Percentiles rank a stretch among this genome's conserved stretches.
Conservation (phyloP, 2,329 filamentous ascomycete species). For the Colletotrichum musae region DNA sequence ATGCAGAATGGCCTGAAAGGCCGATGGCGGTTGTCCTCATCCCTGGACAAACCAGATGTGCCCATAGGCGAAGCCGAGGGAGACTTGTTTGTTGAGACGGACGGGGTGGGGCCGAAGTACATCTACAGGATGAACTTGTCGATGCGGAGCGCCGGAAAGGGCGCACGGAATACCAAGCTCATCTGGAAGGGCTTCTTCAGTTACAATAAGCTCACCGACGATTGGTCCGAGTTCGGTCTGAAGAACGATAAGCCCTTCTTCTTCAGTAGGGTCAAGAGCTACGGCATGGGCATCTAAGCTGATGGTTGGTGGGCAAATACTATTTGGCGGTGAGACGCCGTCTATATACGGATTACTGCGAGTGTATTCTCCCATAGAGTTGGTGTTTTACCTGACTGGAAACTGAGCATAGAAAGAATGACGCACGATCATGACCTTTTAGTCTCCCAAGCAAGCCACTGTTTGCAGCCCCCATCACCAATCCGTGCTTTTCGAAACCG, state of each 20-base stretch:
- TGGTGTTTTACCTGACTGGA: too few species aligned
- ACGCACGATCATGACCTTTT: too few species aligned
- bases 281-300: constrained; percentile 63
- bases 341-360: not conserved
- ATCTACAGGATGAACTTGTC: constrained; percentile 86
- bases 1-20: constrained; percentile 77
- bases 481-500: constrained; percentile 63
- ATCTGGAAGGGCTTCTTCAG: constrained; percentile 92
- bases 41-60: constrained; percentile 50
- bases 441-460: not conserved
- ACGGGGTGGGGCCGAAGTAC: constrained; percentile 84
- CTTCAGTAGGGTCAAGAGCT: constrained; percentile 77
- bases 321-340: too few species aligned
- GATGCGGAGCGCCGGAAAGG: constrained; percentile 74
- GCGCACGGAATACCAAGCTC: constrained; percentile 86
- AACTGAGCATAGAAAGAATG: too few species aligned
- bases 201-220: constrained; percentile 90
- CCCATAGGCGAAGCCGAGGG: constrained; percentile 66
- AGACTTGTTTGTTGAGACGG: constrained; percentile 87
- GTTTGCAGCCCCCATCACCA: constrained; percentile 14
- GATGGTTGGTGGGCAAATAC: constrained; percentile 38
- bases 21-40: constrained; percentile 58
- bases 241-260: constrained; percentile 77
- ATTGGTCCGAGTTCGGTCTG: constrained; percentile 85
- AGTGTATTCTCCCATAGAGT: not conserved